Evolutionary conservation across 305 asterid species (phyloP).

Genomic region (Ilex paraguariensis): DNA sequence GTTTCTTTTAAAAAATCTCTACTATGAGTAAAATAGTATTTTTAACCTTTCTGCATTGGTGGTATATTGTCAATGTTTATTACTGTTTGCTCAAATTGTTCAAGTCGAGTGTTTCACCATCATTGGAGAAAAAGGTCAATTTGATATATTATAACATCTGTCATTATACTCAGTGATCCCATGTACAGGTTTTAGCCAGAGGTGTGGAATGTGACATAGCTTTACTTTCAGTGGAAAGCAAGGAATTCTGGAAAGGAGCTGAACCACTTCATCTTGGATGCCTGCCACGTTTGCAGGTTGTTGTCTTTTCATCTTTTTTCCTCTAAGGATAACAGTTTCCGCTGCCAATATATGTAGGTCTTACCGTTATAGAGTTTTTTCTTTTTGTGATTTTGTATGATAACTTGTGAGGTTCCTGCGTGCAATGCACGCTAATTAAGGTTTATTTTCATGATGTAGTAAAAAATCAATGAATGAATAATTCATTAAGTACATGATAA

Average conservation of each 20-base stretch:
- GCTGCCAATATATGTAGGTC: neutral
- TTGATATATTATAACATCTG: neutral
- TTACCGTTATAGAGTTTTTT: neutral
- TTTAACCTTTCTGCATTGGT: no score
- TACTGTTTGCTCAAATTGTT: no score
- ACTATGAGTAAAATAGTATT: no score
- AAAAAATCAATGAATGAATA: no score
- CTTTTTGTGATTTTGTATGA: neutral
- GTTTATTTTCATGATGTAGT: no score
- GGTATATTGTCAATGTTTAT: no score
- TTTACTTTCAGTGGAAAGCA: slow-evolving; percentile 78
- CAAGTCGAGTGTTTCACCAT: no score
- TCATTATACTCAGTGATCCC: slow-evolving; percentile 21
- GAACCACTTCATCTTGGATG: slow-evolving; percentile 50
- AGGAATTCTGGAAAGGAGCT: slow-evolving; percentile 77
- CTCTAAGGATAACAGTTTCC: neutral
- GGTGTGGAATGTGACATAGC: slow-evolving; percentile 98
- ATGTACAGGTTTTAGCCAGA: slow-evolving; percentile 81
- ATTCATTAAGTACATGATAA: no score
- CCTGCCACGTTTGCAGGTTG: slow-evolving; percentile 52
- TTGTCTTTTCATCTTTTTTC: slow-evolving; percentile 6
- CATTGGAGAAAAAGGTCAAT: no score
- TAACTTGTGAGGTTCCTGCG: no score
- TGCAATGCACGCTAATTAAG: no score
- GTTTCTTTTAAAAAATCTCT: no score